phyloP scores from a whole-genome alignment of 2,329 filamentous ascomycete genomes.

The Penicillium sp. region DNA sequence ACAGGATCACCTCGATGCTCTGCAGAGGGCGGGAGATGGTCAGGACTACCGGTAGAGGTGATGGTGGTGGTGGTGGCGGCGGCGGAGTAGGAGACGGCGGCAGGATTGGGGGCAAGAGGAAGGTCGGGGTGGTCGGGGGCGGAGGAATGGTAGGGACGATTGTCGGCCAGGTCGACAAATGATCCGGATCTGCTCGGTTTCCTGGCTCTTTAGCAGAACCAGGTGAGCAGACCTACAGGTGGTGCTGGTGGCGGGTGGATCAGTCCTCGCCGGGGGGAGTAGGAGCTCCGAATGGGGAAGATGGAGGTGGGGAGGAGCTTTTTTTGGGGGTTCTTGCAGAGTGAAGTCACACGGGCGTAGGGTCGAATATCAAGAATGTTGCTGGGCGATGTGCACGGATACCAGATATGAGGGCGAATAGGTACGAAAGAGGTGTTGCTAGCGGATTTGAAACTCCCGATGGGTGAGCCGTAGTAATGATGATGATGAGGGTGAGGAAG shows the following conservation, averaged over 20 bases:
- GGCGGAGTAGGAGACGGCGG: slow-evolving; percentile 41
- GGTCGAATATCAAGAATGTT: background rate
- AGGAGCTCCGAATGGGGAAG: slow-evolving; percentile 12
- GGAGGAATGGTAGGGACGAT: slow-evolving; percentile 63
- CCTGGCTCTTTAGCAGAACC: slow-evolving; percentile 50
- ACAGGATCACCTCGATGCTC: slow-evolving; percentile 10
- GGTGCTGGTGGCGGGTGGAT: slow-evolving; percentile 34
- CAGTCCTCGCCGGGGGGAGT: slow-evolving; percentile 31
- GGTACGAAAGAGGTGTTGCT: too few species aligned
- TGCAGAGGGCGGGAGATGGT: slow-evolving; percentile 19
- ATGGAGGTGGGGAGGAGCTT: background rate
- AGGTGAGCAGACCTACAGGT: slow-evolving; percentile 48
- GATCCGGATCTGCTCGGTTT: slow-evolving; percentile 44
- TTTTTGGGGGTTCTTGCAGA: background rate
- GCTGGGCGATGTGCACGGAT: background rate
- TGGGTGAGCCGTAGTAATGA: background rate
- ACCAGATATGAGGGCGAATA: background rate
- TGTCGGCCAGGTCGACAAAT: slow-evolving; percentile 74
- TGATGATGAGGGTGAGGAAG: background rate
- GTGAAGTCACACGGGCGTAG: background rate
- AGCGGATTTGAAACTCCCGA: background rate
- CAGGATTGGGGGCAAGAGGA: slow-evolving; percentile 56
- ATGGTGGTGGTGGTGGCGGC: slow-evolving; percentile 15
- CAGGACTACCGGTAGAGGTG: slow-evolving; percentile 14
- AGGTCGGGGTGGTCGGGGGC: slow-evolving; percentile 68